Evolutionary conservation across 1,284 basidiomycete species (phyloP).

Genomic region (Cerrena zonata): DNA sequence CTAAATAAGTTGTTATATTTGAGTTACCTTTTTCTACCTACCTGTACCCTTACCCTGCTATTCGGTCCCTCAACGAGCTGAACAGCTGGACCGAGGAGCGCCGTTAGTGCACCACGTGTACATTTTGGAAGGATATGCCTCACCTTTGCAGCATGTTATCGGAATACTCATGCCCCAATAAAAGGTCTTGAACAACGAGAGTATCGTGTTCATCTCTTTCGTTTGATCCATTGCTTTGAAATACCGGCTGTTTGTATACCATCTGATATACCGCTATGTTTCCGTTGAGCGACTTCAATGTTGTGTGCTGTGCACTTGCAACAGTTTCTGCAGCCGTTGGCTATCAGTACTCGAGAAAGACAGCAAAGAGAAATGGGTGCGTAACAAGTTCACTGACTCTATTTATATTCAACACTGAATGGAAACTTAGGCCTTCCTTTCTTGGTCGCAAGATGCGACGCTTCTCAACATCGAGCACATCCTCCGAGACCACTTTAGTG

Average conservation of each 20-base stretch:
- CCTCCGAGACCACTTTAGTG: slow-evolving; percentile 3
- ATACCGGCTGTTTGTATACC: not conserved
- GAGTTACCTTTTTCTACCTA: too few relatives aligned
- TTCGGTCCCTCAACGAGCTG: not conserved
- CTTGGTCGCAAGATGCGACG: not conserved
- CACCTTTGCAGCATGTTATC: slow-evolving; percentile 4
- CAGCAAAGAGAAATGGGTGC: slow-evolving; percentile 13
- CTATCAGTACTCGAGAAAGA: slow-evolving; percentile 21
- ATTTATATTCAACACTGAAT: not conserved
- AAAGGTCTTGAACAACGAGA: not conserved
- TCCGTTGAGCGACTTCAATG: slow-evolving; percentile 26
- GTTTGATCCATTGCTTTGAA: slow-evolving; percentile 4
- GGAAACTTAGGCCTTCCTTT: too few relatives aligned
- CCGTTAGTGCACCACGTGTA: slow-evolving; percentile 6
- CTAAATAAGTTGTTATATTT: too few relatives aligned
- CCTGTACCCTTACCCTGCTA: too few relatives aligned
- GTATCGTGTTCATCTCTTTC: not conserved
- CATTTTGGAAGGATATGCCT: slow-evolving; percentile 3
- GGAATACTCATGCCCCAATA: not conserved
- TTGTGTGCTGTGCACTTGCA: slow-evolving; percentile 25
- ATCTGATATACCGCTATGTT: slow-evolving; percentile 17
- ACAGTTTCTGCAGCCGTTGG: slow-evolving; percentile 27
- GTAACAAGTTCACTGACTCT: slow-evolving; percentile 1
- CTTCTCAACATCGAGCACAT: not conserved
- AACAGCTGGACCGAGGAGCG: not conserved